These are phyloP conservation scores for Botrytis pseudocinerea DNA, from an alignment of 2,329 filamentous ascomycete species.

Conservation along the genomic window DNA sequence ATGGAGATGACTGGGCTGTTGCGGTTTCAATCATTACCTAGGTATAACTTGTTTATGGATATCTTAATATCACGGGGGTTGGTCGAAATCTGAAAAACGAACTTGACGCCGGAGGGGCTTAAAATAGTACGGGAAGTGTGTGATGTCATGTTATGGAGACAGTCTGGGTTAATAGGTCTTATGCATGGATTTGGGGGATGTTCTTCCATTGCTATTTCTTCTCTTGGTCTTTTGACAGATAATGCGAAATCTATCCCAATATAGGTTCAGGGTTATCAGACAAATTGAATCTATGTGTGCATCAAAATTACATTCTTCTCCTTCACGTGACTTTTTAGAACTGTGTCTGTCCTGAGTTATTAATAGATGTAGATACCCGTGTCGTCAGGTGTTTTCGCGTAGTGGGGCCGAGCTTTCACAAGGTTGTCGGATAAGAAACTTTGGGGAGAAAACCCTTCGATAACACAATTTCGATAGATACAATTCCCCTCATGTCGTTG, in stretches of 20 bases:
- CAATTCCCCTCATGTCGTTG: neutral
- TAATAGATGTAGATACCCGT: neutral
- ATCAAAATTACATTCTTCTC: neutral
- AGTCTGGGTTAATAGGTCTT: neutral
- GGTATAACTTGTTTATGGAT: neutral
- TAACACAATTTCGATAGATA: neutral
- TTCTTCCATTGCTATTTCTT: neutral
- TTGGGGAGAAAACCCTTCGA: neutral
- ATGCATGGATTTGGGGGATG: neutral
- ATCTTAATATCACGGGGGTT: too few species aligned
- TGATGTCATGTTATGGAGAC: neutral
- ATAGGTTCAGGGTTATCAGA: neutral
- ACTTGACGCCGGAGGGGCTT: neutral
- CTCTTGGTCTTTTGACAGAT: neutral
- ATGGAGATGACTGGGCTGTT: neutral
- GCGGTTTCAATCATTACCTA: neutral
- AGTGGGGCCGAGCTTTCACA: slow-evolving; percentile 1
- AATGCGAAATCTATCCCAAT: slow-evolving; percentile 7
- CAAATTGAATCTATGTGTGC: slow-evolving; percentile 10
- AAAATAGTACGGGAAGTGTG: neutral
- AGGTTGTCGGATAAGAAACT: neutral
- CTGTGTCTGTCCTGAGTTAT: neutral
- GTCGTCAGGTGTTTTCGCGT: neutral
- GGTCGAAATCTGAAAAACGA: neutral
- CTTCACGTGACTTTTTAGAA: neutral